Evolutionary conservation across 1,139 yeast species (phyloP), one percentile per base, ranked within the genome.

Genomic region (Spencermartinsiella ligniputridi): DNA sequence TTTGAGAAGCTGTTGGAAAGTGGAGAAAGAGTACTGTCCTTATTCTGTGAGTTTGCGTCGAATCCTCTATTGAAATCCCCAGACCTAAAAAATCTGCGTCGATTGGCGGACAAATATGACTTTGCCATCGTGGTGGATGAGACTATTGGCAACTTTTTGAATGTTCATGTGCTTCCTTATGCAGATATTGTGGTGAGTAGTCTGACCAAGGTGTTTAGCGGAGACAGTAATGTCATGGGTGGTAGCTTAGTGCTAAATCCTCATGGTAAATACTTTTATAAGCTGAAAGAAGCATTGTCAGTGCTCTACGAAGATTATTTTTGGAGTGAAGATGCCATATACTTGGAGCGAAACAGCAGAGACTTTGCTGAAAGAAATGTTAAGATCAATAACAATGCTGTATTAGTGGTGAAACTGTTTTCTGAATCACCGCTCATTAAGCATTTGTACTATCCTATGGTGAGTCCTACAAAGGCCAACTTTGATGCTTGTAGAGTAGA

Each of bases 321-420:
- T 53, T 92, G 97, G 97, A 87, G 82, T 19, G 96, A 90, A 66
- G 98, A 92, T 66, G 96, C 96, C 1, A 79, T 92, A 47, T 85
- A 85, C 59, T 69, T 92, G 61, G 98, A 92, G 63, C 76, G 97
- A 61, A 92, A 92, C 67, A 87, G 96, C 3, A 78, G 97, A 52
- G 97, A 90, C 64, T 90, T 87, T 61, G 79, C 77, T 21, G 70
- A 70, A 30, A 74, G 97, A 56, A 83, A 89, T 15, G 63, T 69
- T 39, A 77, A 74, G 52, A 84, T 74, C 55, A 88, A 92, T 63
- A 63, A 66, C 18, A 92, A 84, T 44, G 75, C 96, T 2, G 75
- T 77, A 76, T 53, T 76, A 67, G 64, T 75, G 63, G 65, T 70
- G 53, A 51, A 68, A 56, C 46, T 71, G 32, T 59, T 77, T 41